Base-by-base conservation (phyloP, 148 eudicot genomes). In the Rhododendron simsii region DNA sequence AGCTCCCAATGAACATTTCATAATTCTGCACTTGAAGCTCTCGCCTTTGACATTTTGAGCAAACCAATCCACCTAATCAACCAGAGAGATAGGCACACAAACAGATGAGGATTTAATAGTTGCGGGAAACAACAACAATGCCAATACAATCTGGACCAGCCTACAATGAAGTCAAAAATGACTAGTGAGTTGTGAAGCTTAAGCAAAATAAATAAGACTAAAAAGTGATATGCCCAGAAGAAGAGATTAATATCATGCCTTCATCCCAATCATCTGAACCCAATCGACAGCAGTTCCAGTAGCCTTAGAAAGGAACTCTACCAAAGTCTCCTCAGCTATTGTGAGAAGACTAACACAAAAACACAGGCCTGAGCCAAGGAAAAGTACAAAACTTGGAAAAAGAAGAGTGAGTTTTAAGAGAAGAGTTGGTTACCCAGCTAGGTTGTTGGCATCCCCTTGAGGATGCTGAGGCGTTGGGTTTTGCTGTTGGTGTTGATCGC, bases 111-210 rank as follows among this genome's bases (percentile, higher is more conserved):
- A 39, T 39, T 39, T 39, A 39, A 86, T 90, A 90, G 67, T 88
- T 92, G 86, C 89, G 92, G 89, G 94, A 92, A 89, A 92, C 90
- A 83, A 91, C 91, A 86, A 92, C 86, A 82, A 91, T 92, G 83
- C 94, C 94, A 86, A 91, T 87, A 86, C 92, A 92, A 90, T 92
- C 92, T 90, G 94, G 94, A 92, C 92, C 94, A 92, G 94, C 91
- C 94, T 91, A 63, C 55, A 85, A 80, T 63, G 81, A 39, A 18
- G 21, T 74, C 55, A 69, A 51, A 67, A 15, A 6, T 41, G 57
- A 41, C 9, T 53, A 47, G 78, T 44, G 65, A 16, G 47, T 41
- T 15, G 44, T 51, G 4, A n/a, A 20, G 4, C 75, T 13, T 76
- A 84, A 51, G 47, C 44, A 39, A 37, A 57, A 57, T 28, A 63